Base-by-base conservation (phyloP, 2,329 filamentous ascomycete genomes). In the Chrysoporthe cubensis region DNA sequence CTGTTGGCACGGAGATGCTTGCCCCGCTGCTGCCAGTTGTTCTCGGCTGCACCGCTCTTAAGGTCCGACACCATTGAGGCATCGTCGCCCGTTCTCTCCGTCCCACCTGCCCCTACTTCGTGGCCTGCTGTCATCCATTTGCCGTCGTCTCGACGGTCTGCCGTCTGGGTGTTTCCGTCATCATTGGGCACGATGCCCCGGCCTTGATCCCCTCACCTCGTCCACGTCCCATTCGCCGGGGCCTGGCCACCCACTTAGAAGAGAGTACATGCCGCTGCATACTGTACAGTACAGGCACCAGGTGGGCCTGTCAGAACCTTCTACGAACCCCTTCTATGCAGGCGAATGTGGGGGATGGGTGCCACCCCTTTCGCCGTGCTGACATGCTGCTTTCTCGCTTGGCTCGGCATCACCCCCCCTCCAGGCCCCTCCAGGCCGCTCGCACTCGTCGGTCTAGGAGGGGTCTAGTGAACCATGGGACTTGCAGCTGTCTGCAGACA, bases 261-360 rank as follows among this genome's bases (percentile, higher is more conserved):
- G 44, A 34, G 18, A 40, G 56, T 60, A 56, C 66, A 65, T 66
- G 52, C 59, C 59, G 14, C 58, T 26, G 32, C 62, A 54, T 32
- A 26, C 26, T 26, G 26, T 26, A 26, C 26, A 26, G 26, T 26
- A 59, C 57, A 21, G 57, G 50, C 48, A 59, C 50, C 48, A 46
- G 58, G 56, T 56, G 62, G 66, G 62, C 65, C 65, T 63, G 65
- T 67, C 57, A 69, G 62, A 65, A 63, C 62, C 65, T 65, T 67
- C 58, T 65, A 63, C 52, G 58, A 48, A 58, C 32, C 62, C 59
- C 58, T 65, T 60, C 63, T 64, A 67, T 67, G 65, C 68, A 67
- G 61, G 58, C 62, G 57, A 67, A 65, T 65, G 68, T 69, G 68
- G 68, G 68, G 68, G 56, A 37, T 34, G 50, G 50, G 57, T 61